Evolutionary conservation across 2,329 filamentous ascomycete genomes (phyloP).

Genomic region (Hymenoscyphus salicellus): DNA sequence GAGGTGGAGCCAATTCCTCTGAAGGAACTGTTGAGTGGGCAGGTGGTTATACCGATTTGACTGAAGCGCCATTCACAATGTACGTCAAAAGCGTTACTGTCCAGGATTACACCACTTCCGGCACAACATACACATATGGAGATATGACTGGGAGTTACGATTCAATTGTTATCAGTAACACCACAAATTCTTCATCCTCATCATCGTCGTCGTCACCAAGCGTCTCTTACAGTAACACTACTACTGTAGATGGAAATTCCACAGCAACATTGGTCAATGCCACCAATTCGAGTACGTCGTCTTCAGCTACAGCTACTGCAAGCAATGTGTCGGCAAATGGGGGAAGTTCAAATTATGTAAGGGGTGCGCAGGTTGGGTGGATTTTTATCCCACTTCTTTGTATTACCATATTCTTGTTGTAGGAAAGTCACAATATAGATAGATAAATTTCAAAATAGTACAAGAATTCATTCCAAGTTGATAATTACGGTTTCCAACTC

Average conservation of each 20-base stretch:
- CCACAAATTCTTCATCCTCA: not conserved
- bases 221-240: not conserved
- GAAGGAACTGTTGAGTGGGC: conserved; percentile 64
- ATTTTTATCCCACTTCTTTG: too few relatives aligned
- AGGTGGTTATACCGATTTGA: conserved; percentile 64
- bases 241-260: not conserved
- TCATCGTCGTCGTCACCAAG: not conserved
- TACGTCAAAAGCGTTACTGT: conserved; percentile 61
- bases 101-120: conserved; percentile 55
- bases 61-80: conserved; percentile 67
- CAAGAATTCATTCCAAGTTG: too few relatives aligned
- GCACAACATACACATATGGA: conserved; percentile 58
- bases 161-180: conserved; percentile 40
- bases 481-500: too few relatives aligned
- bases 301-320: not conserved
- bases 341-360: too few relatives aligned
- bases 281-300: not conserved
- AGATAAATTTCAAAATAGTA: too few relatives aligned
- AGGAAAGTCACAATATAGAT: too few relatives aligned
- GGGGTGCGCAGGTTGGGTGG: too few relatives aligned
- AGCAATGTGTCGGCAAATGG: too few relatives aligned
- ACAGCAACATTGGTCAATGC: not conserved
- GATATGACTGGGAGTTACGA: conserved; percentile 56
- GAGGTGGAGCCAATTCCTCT: conserved; percentile 53
- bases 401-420: too few relatives aligned